Conservation (phyloP, 345 rosid species). For the Excoecaria agallocha region DNA sequence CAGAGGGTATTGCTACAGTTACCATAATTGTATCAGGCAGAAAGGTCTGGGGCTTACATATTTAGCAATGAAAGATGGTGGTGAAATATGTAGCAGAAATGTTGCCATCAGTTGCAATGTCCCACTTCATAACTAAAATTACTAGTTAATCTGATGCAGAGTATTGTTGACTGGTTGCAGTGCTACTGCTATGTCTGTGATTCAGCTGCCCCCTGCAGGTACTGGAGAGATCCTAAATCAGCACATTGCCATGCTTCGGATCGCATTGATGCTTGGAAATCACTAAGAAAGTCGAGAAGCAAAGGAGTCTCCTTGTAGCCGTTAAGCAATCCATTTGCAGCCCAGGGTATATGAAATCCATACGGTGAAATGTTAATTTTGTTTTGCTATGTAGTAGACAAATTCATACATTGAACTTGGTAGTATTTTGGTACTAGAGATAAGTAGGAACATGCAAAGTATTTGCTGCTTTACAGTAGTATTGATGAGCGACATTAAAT, state of each 20-base stretch:
- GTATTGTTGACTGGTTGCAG: slow-evolving; percentile 35
- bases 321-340: neutral
- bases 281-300: slow-evolving; percentile 12
- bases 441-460: neutral
- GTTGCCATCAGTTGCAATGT: slow-evolving; percentile 32
- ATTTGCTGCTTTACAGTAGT: neutral
- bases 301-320: neutral
- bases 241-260: slow-evolving; percentile 57
- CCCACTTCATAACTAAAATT: slow-evolving; percentile 27
- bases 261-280: slow-evolving; percentile 25
- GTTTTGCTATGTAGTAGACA: slow-evolving; percentile 13
- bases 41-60: slow-evolving; percentile 14
- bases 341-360: neutral
- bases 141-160: neutral
- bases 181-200: slow-evolving; percentile 74
- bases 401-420: slow-evolving; percentile 12
- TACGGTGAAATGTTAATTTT: neutral
- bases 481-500: no score
- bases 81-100: slow-evolving; percentile 34
- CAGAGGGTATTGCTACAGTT: slow-evolving; percentile 15
- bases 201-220: slow-evolving; percentile 55
- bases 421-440: neutral
- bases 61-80: slow-evolving; percentile 33
- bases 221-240: slow-evolving; percentile 31
- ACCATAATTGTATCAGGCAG: slow-evolving; percentile 9